Evolutionary conservation across 2,329 filamentous ascomycete species (phyloP), one percentile per base, ranked within the genome.

Genomic region (Fusarium kyushuense): DNA sequence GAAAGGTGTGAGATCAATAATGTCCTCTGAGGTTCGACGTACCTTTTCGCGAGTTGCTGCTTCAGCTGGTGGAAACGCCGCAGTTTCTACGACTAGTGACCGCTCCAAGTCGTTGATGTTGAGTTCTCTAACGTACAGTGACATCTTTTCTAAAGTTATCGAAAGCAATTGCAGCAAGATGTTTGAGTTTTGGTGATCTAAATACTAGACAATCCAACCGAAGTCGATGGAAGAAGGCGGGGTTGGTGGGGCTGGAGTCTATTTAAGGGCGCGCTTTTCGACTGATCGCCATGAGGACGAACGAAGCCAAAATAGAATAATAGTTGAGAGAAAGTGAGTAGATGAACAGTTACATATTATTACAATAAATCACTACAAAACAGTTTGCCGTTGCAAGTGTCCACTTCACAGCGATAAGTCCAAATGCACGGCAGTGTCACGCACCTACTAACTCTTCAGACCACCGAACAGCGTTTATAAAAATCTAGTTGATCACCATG

Each of bases 41-140:
- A 75, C 75, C 64, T 76, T 76, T 56, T 74, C 72, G 19, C 67
- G 72, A 51, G 72, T 72, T 4, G 76, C 76, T 5, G 72, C 76
- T 33, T 76, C 72, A 1, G 67, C 68, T 2, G 75, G 71, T 7
- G 75, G 75, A 40, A 77, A 77, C 0, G 75, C 74, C 1, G 74
- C 69, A 1, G 74, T 66, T 29, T 77, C 76, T 3, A 77, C 70
- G 7, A 54, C 45, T 2, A 58, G 48, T 6, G 70, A 75, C 14
- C 61, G 59, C 8, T 76, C 70, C 1, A 77, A 64, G 36, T 77
- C 75, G 3, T 38, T 6, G 5, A 75, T 54, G 6, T 52, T 57
- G 12, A 76, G 51, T 17, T 63, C 63, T 14, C 74, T 68, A 21
- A 75, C 68, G 46, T 75, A 77, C 0, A 68, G 49, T 16, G 63